Base-by-base conservation (phyloP, 1,139 yeast genomes). In the Yamadazyma friedrichii region DNA sequence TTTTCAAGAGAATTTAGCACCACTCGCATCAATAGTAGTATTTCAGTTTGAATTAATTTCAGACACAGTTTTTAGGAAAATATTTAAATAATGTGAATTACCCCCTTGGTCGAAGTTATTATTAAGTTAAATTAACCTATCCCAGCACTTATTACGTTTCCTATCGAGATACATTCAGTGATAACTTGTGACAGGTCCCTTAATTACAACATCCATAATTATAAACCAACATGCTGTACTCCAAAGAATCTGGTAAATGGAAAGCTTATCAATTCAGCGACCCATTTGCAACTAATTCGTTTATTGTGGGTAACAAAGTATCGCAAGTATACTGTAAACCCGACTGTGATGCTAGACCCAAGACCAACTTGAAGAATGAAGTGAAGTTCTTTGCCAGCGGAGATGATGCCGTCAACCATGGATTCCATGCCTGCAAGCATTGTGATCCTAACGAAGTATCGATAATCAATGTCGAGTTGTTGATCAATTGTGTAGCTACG, bases 191-290 rank as follows among this genome's bases (percentile, higher is more conserved):
- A n/a, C n/a, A n/a, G n/a, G n/a, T n/a, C 24, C 24, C 24, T 20
- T 6, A 20, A 16, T 26, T 16, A 35, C 74, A 72, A n/a, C n/a
- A n/a, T n/a, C n/a, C n/a, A n/a, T n/a, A n/a, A n/a, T n/a, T n/a
- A n/a, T n/a, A n/a, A n/a, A 6, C 24, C 24, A 20, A 5, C 24
- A 20, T 20, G 76, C 62, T 63, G 9, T 79, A 78, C 55, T 53
- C 66, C 2, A 58, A 74, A 5, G 80, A 76, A 33, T 58, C 65
- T 24, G 62, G 77, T 35, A 79, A 71, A 51, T 79, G 84, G 84
- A 78, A 74, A 45, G 87, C 87, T 2, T 81, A 78, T 56, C 84
- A 80, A 53, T 79, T 79, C 55, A 70, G 76, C 45, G 88, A 82
- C 55, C 88, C 88, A 1, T 80, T 79, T 52, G 83, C 87, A 9